A percentile compares a stretch with the other conserved stretches of the same genome.
Evolutionary conservation across 768 basidiomycete species (phyloP).

Genomic region (Russula dissimulans): DNA sequence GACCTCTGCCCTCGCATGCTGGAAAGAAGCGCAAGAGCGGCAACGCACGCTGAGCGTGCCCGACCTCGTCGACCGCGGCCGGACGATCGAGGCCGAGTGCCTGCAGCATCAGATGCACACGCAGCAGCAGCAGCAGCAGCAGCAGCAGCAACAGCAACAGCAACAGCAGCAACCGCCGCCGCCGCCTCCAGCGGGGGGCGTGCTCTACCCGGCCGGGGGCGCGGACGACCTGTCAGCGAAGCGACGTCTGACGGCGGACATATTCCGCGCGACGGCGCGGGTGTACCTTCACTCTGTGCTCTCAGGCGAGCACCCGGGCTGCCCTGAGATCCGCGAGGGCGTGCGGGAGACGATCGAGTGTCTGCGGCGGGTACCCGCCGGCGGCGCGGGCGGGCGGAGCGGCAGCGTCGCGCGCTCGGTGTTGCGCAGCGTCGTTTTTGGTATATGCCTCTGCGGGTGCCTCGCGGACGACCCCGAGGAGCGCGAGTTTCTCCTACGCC

Average conservation of each 20-base stretch:
- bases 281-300: conserved; percentile 73
- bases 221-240: conserved; percentile 24
- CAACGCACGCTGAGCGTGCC: conserved; percentile 47
- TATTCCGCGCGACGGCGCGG: conserved; percentile 64
- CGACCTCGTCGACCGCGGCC: conserved; percentile 46
- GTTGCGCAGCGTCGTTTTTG: conserved; percentile 70
- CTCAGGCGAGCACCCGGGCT: conserved; percentile 60
- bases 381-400: background rate
- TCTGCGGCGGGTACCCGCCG: conserved; percentile 33
- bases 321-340: conserved; percentile 48
- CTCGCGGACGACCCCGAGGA: conserved; percentile 45
- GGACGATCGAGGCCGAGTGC: conserved; percentile 39
- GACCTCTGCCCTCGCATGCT: conserved; percentile 52
- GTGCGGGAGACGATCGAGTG: conserved; percentile 46
- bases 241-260: conserved; percentile 33
- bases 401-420: conserved; percentile 38
- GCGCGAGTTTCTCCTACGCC: conserved; percentile 34
- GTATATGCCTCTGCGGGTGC: conserved; percentile 63
- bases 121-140: background rate
- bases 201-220: background rate
- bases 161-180: background rate
- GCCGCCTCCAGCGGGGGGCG: background rate
- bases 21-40: conserved; percentile 43
- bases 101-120: conserved; percentile 25
- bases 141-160: background rate